Conservation (phyloP, 108 stramenopile genomes). For the Stephanodiscus triporus region DNA sequence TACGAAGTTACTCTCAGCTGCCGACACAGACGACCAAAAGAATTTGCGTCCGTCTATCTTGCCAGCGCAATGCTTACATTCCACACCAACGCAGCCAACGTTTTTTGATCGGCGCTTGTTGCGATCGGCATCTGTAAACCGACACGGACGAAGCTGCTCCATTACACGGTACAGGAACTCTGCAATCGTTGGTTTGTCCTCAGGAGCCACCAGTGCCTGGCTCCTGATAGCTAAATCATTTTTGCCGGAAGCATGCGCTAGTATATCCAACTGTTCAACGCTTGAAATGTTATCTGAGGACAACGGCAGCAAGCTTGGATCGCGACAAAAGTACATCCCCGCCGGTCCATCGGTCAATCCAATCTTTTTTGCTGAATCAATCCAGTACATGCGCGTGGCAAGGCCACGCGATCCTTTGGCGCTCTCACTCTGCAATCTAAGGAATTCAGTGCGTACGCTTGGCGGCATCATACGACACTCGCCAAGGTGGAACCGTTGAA, state of each 20-base stretch:
- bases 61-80: slow-evolving; percentile 91
- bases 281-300: slow-evolving; percentile 47
- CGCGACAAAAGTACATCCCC: slow-evolving; percentile 80
- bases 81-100: slow-evolving; percentile 88
- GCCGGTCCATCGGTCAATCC: slow-evolving; percentile 77
- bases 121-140: slow-evolving; percentile 90
- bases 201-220: slow-evolving; percentile 70
- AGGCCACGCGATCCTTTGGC: slow-evolving; percentile 90
- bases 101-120: slow-evolving; percentile 89
- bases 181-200: slow-evolving; percentile 86
- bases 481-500: slow-evolving; percentile 86
- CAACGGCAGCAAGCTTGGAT: slow-evolving; percentile 64
- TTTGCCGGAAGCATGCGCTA: slow-evolving; percentile 68
- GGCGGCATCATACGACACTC: slow-evolving; percentile 85
- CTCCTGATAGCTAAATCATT: slow-evolving; percentile 10
- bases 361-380: slow-evolving; percentile 84
- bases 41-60: slow-evolving; percentile 89
- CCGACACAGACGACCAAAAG: slow-evolving; percentile 91
- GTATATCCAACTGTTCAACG: slow-evolving; percentile 80
- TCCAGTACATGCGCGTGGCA: slow-evolving; percentile 89
- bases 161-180: slow-evolving; percentile 88
- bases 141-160: slow-evolving; percentile 88
- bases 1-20: slow-evolving; percentile 91
- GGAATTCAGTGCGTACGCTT: slow-evolving; percentile 66
- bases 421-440: slow-evolving; percentile 75